phyloP scores from a whole-genome alignment of 768 basidiomycete genomes.

The Erythrobasidium yunnanense region DNA sequence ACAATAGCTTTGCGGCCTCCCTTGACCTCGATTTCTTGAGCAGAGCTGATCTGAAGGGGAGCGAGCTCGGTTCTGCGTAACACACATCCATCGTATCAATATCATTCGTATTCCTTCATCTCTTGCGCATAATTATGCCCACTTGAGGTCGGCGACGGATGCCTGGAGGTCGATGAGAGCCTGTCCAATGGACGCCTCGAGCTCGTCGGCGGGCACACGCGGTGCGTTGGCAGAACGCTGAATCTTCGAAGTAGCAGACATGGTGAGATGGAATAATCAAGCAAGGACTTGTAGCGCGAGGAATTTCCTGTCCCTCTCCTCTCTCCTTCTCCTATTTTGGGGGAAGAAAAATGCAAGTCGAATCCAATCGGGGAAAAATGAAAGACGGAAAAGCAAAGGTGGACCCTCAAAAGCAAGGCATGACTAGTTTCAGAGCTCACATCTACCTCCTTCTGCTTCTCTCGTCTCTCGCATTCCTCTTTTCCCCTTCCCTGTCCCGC shows the following conservation, averaged over 20 bases:
- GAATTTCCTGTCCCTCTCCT: no score
- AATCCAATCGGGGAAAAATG: no score
- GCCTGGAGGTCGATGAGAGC: constrained; percentile 94
- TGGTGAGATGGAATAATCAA: no score
- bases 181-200: constrained; percentile 82
- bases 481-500: no score
- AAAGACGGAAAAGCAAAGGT: no score
- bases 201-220: constrained; percentile 73
- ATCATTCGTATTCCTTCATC: background rate
- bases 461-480: no score
- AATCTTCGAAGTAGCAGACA: constrained; percentile 55
- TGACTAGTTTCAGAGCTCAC: no score
- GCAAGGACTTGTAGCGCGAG: no score
- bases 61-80: constrained; percentile 58
- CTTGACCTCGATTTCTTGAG: constrained; percentile 96
- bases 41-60: constrained; percentile 90
- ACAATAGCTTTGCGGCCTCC: constrained; percentile 99
- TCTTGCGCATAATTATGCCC: background rate
- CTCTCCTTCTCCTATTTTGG: no score
- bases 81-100: background rate
- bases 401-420: no score
- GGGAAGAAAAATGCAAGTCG: no score
- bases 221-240: constrained; percentile 93
- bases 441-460: no score
- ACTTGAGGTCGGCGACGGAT: constrained; percentile 95